Evolutionary conservation across 164 flowering plant genomes (phyloP), one percentile per base, ranked within the genome.

Genomic region (Berberis thunbergii): DNA sequence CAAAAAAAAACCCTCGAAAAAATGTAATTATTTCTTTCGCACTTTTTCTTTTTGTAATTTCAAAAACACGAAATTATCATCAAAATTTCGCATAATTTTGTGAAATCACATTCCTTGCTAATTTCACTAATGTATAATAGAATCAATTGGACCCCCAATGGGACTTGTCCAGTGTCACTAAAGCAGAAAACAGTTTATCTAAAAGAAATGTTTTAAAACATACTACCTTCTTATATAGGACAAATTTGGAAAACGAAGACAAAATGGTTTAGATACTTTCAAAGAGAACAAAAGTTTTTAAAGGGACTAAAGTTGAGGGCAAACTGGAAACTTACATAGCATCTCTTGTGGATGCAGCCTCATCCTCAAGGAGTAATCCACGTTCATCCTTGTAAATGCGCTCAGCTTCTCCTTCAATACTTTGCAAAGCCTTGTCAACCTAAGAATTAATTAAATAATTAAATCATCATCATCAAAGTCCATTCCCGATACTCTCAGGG

Each of bases 371-470:
- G 74, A 89, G 84, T 65, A 84, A 64, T 54, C 78, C 83, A 62
- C 81, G 83, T 75, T 89, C 99, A 74, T 89, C 97, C 81, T 86
- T 91, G 91, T 86, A 95, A 49, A 95, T 80, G 48, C 84, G 81
- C 70, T 91, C 94, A 67, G 97, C 96, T 76, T 94, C 97, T 74
- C 81, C 96, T 79, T 94, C 99, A 55, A 91, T 75, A 67, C 99
- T 94, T 73, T 74, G 84, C 78, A 94, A 80, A 54, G 97, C 95
- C 78, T 87, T 91, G 59, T 94, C 97, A 79, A 91, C 97, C 99
- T 94, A 75, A 62, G 12, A 61, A 49, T 5, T 70, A 40, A 54
- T 10, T 13, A 41, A 26, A 54, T 54, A 6, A 53, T 0, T 7
- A 45, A 7, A 4, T 13, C 38, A 1, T 9, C 2, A 54, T 3